Conservation (phyloP, 106 monocot species). For the Dendrobium chrysotoxum region DNA sequence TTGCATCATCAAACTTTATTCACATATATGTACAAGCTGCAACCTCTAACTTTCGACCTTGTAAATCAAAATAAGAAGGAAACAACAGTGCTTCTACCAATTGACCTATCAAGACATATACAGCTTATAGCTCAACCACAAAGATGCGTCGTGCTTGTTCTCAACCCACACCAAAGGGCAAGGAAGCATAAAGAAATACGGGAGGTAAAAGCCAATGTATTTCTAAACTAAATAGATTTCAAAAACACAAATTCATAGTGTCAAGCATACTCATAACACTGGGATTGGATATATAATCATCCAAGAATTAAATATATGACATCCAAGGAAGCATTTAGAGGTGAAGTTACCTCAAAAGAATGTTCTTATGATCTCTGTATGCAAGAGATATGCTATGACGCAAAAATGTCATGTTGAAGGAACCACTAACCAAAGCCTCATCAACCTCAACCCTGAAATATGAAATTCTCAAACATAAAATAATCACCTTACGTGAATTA, state of each 20-base stretch:
- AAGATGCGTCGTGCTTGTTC: no score
- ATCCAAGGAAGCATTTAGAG: neutral
- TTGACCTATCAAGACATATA: no score
- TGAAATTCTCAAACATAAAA: neutral
- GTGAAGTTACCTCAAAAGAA: slow-evolving; percentile 61
- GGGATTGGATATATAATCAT: neutral
- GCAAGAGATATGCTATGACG: slow-evolving; percentile 73
- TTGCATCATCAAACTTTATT: neutral
- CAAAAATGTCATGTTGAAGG: slow-evolving; percentile 95
- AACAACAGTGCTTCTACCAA: no score
- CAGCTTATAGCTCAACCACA: no score
- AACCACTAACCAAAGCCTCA: slow-evolving; percentile 69
- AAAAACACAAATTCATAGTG: no score
- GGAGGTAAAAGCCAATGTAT: no score
- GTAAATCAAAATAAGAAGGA: no score
- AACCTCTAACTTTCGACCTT: neutral
- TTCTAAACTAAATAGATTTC: no score
- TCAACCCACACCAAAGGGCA: no score
- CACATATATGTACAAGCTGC: neutral
- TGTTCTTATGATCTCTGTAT: slow-evolving; percentile 85
- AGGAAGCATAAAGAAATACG: no score
- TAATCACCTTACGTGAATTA: neutral
- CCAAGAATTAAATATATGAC: neutral
- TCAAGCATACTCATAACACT: neutral
- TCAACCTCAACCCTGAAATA: slow-evolving; percentile 78